A percentile compares a stretch with the other conserved stretches of the same genome.
Conservation (phyloP, 257 asterid genomes). For the Nicotiana obtusifolia region DNA sequence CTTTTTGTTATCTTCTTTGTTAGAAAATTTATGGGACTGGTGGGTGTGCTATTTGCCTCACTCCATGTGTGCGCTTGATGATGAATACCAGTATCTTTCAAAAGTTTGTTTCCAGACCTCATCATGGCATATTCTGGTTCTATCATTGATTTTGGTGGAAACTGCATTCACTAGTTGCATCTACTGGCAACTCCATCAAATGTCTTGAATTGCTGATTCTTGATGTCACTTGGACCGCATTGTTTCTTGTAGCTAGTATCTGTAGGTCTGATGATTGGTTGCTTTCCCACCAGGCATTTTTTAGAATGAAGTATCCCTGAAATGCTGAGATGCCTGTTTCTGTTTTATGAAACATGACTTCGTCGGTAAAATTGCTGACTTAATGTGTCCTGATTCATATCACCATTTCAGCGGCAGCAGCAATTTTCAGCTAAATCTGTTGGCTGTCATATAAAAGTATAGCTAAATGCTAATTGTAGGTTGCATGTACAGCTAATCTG, state of each 20-base stretch:
- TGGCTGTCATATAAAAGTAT: neutral
- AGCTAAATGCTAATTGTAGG: neutral
- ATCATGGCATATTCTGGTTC: constrained; percentile 1
- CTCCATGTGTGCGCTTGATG: neutral
- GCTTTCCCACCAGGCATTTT: neutral
- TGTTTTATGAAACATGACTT: neutral
- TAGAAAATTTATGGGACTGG: neutral
- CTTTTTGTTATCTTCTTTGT: constrained; percentile 1
- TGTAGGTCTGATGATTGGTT: neutral
- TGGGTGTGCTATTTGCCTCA: neutral
- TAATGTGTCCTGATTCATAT: neutral
- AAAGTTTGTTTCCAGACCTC: neutral
- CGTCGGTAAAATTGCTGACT: neutral
- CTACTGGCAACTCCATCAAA: neutral
- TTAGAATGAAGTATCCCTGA: neutral
- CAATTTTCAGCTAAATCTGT: neutral
- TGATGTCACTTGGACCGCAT: neutral
- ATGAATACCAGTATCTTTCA: neutral
- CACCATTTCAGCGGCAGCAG: neutral
- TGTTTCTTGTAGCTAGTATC: constrained; percentile 1
- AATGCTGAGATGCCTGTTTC: neutral
- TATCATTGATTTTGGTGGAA: neutral
- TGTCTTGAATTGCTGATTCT: neutral
- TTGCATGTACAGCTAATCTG: neutral
- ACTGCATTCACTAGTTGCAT: neutral